These are phyloP conservation scores for Aspergillus carbonarius DNA, from an alignment of 2,329 filamentous ascomycete species.

Conservation along the genomic window DNA sequence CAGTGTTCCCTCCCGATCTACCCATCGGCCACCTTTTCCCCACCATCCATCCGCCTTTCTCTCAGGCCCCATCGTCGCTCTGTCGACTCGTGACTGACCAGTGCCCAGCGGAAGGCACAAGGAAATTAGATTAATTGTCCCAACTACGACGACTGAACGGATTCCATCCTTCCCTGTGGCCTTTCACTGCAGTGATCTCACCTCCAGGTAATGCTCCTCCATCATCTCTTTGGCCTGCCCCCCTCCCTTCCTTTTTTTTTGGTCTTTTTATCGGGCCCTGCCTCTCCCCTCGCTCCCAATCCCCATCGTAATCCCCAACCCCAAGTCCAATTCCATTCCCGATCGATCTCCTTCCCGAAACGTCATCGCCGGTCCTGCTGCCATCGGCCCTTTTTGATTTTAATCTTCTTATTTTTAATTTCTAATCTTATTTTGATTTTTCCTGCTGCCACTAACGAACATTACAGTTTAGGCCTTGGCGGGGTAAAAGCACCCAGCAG, in stretches of 20 bases:
- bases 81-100: no score
- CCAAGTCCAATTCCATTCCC: neutral
- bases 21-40: neutral
- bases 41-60: neutral
- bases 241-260: neutral
- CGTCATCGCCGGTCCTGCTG: neutral
- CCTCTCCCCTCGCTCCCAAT: neutral
- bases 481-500: slow-evolving; percentile 3
- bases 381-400: no score
- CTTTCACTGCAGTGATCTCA: neutral
- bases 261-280: neutral
- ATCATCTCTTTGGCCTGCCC: neutral
- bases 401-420: no score
- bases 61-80: neutral
- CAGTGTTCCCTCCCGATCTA: neutral
- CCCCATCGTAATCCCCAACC: no score
- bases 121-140: neutral
- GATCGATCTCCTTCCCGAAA: neutral
- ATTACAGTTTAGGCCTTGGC: slow-evolving; percentile 3
- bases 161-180: neutral
- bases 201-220: neutral
- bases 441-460: neutral
- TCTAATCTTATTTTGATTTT: neutral
- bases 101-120: neutral
- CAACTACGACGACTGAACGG: neutral